Base-by-base conservation (phyloP, 192 early-diverging fungal genomes). In the Gorgonomyces haynaldii region DNA sequence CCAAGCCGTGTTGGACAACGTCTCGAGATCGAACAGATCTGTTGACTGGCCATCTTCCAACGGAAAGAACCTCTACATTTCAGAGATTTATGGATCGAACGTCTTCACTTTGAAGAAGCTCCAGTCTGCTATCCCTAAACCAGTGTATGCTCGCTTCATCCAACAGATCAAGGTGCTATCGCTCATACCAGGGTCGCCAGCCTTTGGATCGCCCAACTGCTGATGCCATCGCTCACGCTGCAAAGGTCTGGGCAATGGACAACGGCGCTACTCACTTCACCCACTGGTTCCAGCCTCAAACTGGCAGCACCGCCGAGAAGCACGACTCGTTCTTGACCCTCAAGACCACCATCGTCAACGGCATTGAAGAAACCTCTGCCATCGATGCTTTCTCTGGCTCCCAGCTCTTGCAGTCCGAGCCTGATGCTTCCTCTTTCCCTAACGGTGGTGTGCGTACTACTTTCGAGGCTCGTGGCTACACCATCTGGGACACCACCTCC, bases 221-320 rank as follows among this genome's bases (percentile, higher is more conserved):
- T 20, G 96, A 98, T 72, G 89, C 92, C 30, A 87, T 98, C 45
- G 91, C 92, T n/a, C 96, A 98, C 63, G 96, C 96, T 21, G 96
- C 85, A 48, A 81, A 86, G 28, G 82, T 94, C 49, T 98, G 96
- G 96, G 91, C 96, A 54, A 86, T 92, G 86, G 84, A 92, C 61
- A 62, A 83, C 58, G 89, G 89, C 35, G 89, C 92, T 41, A 95
- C 92, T 32, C 96, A 98, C 77, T 98, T 92, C 62, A 96, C 92
- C 31, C 96, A 98, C 74, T 96, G 92, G 92, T 98, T 98, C 85
- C 96, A 98, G 77, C 96, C 96, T 57, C 89, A 95, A 76, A 98
- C 93, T 10, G 96, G 85, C 43, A 80, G 88, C 38, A 98, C 96
- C 38, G 96, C 96, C 50, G 92, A 96, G 76, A 98, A 98, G 79